Conservation (phyloP, 768 basidiomycete species). For the Auriscalpium orientale region DNA sequence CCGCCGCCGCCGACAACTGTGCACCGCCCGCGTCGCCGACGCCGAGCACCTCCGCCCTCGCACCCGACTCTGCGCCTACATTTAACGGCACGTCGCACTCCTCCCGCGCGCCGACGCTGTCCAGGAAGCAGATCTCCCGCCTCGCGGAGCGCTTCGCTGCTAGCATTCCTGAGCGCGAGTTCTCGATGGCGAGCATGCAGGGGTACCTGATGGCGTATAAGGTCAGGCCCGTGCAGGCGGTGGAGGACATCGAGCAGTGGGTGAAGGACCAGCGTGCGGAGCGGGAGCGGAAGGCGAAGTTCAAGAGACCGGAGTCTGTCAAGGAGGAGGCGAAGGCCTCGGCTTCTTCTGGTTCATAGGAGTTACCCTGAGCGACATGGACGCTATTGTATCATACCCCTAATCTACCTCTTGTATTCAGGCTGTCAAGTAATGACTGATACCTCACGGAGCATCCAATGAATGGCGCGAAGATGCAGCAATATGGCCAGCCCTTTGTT, state of each 20-base stretch:
- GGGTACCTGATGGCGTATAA: constrained; percentile 69
- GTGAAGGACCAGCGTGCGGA: constrained; percentile 35
- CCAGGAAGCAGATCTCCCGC: constrained; percentile 27
- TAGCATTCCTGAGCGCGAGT: constrained; percentile 38
- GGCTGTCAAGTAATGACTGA: too few species aligned
- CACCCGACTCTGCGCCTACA: background rate
- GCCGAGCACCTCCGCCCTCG: background rate
- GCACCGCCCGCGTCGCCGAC: background rate
- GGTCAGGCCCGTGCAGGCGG: constrained; percentile 47
- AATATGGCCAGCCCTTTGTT: too few species aligned
- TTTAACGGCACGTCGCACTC: constrained; percentile 8
- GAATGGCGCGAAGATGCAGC: too few species aligned
- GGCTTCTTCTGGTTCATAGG: too few species aligned
- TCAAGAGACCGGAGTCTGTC: too few species aligned
- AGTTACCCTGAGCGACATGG: too few species aligned
- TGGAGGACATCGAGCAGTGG: constrained; percentile 38
- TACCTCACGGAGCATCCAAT: too few species aligned
- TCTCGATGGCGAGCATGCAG: constrained; percentile 38
- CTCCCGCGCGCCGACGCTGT: constrained; percentile 29
- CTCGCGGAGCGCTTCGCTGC: constrained; percentile 54
- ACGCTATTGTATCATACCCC: too few species aligned
- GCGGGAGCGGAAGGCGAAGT: constrained; percentile 16
- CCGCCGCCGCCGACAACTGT: background rate
- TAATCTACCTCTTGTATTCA: too few species aligned
- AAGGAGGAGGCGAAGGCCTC: too few species aligned